Evolutionary conservation across 2,329 filamentous ascomycete species (phyloP).

Genomic region (Beauveria sp.): DNA sequence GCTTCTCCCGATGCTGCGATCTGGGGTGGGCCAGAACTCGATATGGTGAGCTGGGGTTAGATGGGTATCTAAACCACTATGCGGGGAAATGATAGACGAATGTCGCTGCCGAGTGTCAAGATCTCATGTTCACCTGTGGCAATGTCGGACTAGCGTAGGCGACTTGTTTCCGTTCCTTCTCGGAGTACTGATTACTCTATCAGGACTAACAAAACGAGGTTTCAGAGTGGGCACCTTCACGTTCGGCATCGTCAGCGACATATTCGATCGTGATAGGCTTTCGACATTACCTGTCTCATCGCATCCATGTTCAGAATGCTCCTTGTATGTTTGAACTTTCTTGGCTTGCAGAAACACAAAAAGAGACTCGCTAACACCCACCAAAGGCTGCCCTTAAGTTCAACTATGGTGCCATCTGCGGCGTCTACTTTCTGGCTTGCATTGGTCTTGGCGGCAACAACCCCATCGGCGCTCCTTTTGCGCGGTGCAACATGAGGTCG

Average conservation of each 20-base stretch:
- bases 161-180: not conserved
- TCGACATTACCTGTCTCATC: conserved; percentile 44
- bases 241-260: conserved; percentile 4
- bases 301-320: conserved; percentile 38
- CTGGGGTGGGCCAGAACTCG: not conserved
- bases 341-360: not conserved
- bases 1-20: not conserved
- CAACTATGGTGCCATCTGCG: conserved; percentile 8
- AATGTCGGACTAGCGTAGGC: conserved; percentile 4
- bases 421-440: conserved; percentile 10
- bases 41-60: too few relatives aligned
- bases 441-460: conserved; percentile 39
- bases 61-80: not conserved
- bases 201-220: not conserved
- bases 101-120: not conserved
- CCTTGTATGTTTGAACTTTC: not conserved
- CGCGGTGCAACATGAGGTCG: conserved; percentile 28
- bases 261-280: conserved; percentile 35
- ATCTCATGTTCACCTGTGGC: conserved; percentile 6
- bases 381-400: conserved; percentile 1
- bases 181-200: too few relatives aligned
- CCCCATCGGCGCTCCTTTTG: conserved; percentile 41
- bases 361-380: not conserved
- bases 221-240: not conserved
- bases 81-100: not conserved